Conservation (phyloP, 139 green algal genomes). For the Chlamydomonas sp. region DNA sequence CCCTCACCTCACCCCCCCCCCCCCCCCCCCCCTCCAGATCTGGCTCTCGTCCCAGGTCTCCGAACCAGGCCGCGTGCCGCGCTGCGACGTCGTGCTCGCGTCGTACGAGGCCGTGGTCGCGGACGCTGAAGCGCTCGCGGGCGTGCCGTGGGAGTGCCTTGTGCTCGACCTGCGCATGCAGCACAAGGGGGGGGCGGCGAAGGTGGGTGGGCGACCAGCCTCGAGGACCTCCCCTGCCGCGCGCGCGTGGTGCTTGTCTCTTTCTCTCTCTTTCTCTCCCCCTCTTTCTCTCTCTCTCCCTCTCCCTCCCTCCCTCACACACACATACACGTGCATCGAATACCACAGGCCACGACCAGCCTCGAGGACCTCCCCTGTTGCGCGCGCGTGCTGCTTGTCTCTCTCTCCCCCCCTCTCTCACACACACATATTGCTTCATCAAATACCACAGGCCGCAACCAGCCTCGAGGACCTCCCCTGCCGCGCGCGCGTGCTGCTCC, state of each 20-base stretch:
- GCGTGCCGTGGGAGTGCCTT: conserved; percentile 54
- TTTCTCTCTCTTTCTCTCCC: no score
- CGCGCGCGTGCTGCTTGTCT: conserved; percentile 49
- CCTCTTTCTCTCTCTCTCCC: no score
- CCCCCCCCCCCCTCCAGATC: no score
- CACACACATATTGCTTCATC: no score
- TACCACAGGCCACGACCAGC: background rate
- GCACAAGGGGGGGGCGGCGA: conserved; percentile 12
- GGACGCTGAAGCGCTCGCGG: conserved; percentile 41
- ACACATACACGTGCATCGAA: no score
- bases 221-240: no score
- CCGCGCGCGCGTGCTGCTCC: no score
- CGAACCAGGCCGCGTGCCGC: conserved; percentile 37
- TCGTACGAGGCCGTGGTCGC: conserved; percentile 52
- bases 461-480: no score
- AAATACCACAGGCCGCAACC: background rate
- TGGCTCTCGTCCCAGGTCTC: background rate
- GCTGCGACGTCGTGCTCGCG: conserved; percentile 66
- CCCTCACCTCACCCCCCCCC: no score
- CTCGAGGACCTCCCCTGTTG: conserved; percentile 21
- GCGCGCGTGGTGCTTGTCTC: no score
- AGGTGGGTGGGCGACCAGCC: background rate
- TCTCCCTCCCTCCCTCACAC: no score
- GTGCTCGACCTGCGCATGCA: conserved; percentile 67
- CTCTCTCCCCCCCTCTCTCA: no score